These are phyloP conservation scores for Nicotiana paniculata DNA, from an alignment of 257 asterid species.

Conservation along the genomic window DNA sequence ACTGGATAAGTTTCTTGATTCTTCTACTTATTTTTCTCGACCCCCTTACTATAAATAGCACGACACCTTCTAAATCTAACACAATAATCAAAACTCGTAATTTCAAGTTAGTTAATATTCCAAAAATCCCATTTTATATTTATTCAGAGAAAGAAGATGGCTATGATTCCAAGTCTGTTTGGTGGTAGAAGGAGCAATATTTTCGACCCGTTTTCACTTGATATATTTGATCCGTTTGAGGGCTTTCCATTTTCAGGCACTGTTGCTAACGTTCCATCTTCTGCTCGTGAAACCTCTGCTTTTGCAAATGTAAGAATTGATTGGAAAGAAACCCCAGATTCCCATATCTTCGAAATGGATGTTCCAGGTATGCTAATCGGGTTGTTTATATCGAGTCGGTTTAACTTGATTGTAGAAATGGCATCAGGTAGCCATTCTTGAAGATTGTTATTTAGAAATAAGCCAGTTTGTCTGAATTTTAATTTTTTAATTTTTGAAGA, in stretches of 20 bases:
- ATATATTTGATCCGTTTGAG: not conserved
- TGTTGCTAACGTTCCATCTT: not conserved
- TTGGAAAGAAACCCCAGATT: not conserved
- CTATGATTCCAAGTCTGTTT: not conserved
- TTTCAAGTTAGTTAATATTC: not conserved
- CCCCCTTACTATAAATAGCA: not conserved
- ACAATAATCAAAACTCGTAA: not conserved
- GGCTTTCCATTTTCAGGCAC: not conserved
- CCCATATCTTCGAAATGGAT: not conserved
- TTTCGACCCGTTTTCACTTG: not conserved
- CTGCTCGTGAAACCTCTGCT: not conserved
- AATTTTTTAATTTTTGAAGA: too few species aligned
- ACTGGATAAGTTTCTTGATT: not conserved
- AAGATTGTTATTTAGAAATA: too few species aligned
- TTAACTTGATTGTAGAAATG: too few species aligned
- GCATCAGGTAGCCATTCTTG: too few species aligned
- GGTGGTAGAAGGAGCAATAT: not conserved
- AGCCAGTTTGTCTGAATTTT: too few species aligned
- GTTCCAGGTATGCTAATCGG: not conserved
- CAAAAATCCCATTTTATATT: too few species aligned
- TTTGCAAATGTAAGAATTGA: not conserved
- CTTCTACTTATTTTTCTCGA: not conserved
- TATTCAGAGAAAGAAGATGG: not conserved
- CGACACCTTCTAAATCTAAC: not conserved
- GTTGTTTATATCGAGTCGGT: too few species aligned